phyloP scores from a whole-genome alignment of 768 basidiomycete species.

The Tephrocybe sp. region DNA sequence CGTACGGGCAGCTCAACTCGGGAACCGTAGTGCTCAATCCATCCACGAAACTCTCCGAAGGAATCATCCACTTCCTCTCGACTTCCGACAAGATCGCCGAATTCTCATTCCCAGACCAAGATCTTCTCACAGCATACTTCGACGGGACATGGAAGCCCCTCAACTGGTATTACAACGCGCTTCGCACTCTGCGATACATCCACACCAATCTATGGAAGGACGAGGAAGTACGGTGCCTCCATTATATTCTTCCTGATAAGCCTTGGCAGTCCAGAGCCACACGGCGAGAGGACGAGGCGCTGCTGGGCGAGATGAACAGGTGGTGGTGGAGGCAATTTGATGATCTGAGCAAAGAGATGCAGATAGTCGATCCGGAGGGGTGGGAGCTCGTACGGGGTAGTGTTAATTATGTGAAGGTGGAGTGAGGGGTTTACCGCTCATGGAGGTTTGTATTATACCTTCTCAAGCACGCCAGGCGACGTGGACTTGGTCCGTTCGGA shows the following conservation, averaged over 20 bases:
- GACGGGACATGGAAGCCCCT: constrained; percentile 75
- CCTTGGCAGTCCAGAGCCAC: constrained; percentile 71
- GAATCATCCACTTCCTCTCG: constrained; percentile 56
- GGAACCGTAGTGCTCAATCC: constrained; percentile 87
- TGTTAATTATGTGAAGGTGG: constrained; percentile 35
- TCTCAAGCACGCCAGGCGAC: constrained; percentile 80
- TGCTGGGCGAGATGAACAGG: constrained; percentile 53
- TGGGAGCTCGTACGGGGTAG: constrained; percentile 53
- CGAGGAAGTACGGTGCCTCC: constrained; percentile 80
- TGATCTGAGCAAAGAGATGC: constrained; percentile 42
- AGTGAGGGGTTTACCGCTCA: background rate
- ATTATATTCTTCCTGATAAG: constrained; percentile 86
- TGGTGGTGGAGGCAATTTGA: constrained; percentile 87
- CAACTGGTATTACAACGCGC: constrained; percentile 88
- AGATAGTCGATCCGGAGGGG: constrained; percentile 40
- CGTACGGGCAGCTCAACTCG: constrained; percentile 85
- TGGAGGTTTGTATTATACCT: background rate
- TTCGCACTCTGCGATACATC: constrained; percentile 77
- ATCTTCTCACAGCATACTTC: constrained; percentile 83
- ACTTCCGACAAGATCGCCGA: constrained; percentile 38
- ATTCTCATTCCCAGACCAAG: constrained; percentile 86
- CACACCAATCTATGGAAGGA: constrained; percentile 84
- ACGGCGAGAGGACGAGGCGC: constrained; percentile 28
- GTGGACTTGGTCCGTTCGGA: constrained; percentile 91
- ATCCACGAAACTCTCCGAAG: constrained; percentile 51